Evolutionary conservation across 192 early-diverging fungal species (phyloP), one percentile per base, ranked within the genome.

Genomic region (Backusella circina): DNA sequence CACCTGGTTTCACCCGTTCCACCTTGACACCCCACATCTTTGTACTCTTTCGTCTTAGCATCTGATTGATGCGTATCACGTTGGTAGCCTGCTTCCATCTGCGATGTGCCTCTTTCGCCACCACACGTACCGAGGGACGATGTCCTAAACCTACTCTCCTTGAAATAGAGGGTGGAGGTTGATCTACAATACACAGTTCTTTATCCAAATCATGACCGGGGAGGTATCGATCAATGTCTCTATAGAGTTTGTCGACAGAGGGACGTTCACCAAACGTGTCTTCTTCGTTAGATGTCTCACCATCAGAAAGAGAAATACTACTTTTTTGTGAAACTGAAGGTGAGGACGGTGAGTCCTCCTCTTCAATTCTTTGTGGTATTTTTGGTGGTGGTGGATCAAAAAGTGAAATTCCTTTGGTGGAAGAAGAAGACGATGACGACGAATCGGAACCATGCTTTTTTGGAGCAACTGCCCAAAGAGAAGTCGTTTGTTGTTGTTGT

Each of bases 131-230:
- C 0, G 86, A 88, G 57, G 81, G 84, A 9, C 72, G 75, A n/a
- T 82, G 78, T 7, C 79, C 47, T 5, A 82, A 71, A 47, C 66
- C 44, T 37, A 2, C 36, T 36, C 5, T 61, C 67, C 13, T 75
- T 41, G 41, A 41, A 76, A 13, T 70, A 77, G 0, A 71, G 66
- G 30, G 30, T 9, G 15, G 18, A 16, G 30, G 12, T 30, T 18
- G 65, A 26, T 41, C 64, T 0, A 15, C 30, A 16, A 28, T 85
- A 13, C 89, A 79, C 67, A 92, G 87, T 13, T 86, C 87, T 65
- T 87, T 83, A 73, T 93, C 92, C 54, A 93, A 76, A 71, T 92
- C 91, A 66, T 93, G 92, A 15, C 82, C 87, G 18, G 90, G 91
- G 75, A 93, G 91, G 70, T 89, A 93, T 66, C 83, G 73, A 32